These are phyloP conservation scores for Volvox africanus DNA, from an alignment of 139 green algal species.

Conservation along the genomic window DNA sequence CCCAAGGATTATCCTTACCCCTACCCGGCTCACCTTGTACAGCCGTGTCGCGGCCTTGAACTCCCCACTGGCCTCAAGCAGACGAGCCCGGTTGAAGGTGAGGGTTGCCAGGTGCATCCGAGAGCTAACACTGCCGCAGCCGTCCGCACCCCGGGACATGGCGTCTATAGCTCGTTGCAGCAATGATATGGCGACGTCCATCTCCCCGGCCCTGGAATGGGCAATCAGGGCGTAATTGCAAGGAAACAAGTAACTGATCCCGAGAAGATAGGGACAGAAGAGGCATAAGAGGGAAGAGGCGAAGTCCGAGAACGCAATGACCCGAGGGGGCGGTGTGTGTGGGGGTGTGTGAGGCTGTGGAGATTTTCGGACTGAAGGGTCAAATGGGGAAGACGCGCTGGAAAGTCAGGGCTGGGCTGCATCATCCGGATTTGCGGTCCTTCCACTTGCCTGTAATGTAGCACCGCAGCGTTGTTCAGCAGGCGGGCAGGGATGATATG, in stretches of 20 bases:
- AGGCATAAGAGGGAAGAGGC: too few species aligned
- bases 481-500: conserved; percentile 66
- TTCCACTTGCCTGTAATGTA: conserved; percentile 66
- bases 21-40: conserved; percentile 64
- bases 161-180: conserved; percentile 40
- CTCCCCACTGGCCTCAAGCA: conserved; percentile 81
- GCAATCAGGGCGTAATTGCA: too few species aligned
- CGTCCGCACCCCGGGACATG: conserved; percentile 6
- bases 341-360: too few species aligned
- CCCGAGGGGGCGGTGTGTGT: too few species aligned
- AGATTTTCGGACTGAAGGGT: too few species aligned
- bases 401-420: too few species aligned
- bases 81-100: conserved; percentile 85
- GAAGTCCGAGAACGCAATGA: too few species aligned
- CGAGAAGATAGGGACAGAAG: too few species aligned
- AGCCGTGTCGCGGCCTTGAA: conserved; percentile 60
- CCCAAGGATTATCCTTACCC: background rate
- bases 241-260: too few species aligned
- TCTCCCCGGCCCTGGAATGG: conserved; percentile 59
- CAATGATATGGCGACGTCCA: conserved; percentile 56
- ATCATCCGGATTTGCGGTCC: too few species aligned
- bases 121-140: conserved; percentile 12
- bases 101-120: conserved; percentile 74
- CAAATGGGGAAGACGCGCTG: too few species aligned
- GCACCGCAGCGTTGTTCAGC: conserved; percentile 91